Evolutionary conservation across 2,329 filamentous ascomycete species (phyloP).

Genomic region (Sphaerulina vaccinii): DNA sequence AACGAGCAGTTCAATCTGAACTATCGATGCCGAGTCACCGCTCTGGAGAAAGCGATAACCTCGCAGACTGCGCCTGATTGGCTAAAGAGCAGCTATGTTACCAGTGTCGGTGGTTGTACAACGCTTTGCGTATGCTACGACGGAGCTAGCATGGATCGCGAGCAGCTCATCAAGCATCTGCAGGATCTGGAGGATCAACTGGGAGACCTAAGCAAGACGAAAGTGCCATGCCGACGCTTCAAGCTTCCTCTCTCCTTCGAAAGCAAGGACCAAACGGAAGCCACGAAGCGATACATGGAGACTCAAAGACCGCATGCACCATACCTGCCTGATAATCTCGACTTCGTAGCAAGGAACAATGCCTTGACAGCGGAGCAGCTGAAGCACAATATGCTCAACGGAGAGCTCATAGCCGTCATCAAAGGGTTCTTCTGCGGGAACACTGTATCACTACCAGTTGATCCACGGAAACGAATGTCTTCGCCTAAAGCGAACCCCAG

Average conservation of each 20-base stretch:
- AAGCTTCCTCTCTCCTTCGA: conserved; percentile 46
- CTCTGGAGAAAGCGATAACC: conserved; percentile 50
- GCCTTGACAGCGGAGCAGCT: conserved; percentile 52
- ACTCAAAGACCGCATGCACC: conserved; percentile 61
- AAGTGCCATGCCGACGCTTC: conserved; percentile 45
- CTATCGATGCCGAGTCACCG: conserved; percentile 56
- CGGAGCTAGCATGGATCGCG: conserved; percentile 39
- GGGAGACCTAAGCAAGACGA: conserved; percentile 42
- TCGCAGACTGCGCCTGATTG: conserved; percentile 41
- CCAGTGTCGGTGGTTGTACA: conserved; percentile 54
- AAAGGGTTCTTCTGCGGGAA: conserved; percentile 58
- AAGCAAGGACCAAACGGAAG: conserved; percentile 48
- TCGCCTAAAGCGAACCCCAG: conserved; percentile 59
- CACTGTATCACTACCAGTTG: conserved; percentile 53
- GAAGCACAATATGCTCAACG: conserved; percentile 52
- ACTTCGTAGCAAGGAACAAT: conserved; percentile 58
- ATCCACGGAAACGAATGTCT: conserved; percentile 54
- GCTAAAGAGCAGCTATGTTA: conserved; percentile 46
- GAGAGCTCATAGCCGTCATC: conserved; percentile 53
- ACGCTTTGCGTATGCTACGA: conserved; percentile 46
- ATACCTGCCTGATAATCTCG: conserved; percentile 62
- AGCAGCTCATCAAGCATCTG: conserved; percentile 40
- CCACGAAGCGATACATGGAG: conserved; percentile 60
- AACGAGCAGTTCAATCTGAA: conserved; percentile 57
- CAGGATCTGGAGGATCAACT: conserved; percentile 43